Base-by-base conservation (phyloP, 768 basidiomycete genomes). In the Clavaria fumosa region DNA sequence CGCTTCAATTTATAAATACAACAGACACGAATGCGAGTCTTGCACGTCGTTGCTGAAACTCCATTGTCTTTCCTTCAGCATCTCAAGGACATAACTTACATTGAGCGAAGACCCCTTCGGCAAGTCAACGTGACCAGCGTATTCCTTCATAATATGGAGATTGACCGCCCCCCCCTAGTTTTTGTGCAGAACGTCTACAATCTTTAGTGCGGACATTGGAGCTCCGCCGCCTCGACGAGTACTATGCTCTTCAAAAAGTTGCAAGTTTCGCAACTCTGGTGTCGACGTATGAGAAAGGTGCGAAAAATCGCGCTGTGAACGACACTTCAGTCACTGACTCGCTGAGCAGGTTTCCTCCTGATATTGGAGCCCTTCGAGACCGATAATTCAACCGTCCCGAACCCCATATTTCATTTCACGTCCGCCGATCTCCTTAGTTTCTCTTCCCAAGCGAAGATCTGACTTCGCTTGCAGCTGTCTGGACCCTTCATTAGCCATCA, bases 311-410 rank as follows among this genome's bases (percentile, higher is more conserved):
- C n/a, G n/a, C n/a, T 20, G 14, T 40, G n/a, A 27, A 33, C 14
- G 23, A 21, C 28, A 15, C 26, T 38, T 39, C 22, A 14, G 20
- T 6, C 15, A 41, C 24, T 46, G 5, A 17, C 34, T 38, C 27
- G 24, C 37, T 18, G 17, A 11, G 5, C 37, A 91, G 93, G 95
- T 3, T 99, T 99, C 58, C 61, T 96, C 14, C 77, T 99, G 36
- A 96, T 99, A 41, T 67, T 99, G 12, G 95, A 99, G 52, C 95
- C 95, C 0, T 99, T 90, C 48, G 95, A 99, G 59, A 97, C 95
- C 4, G 95, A 99, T 38, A 90, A 84, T 56, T 91, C 95, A 10
- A 97, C 93, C 1, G 90, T 97, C 4, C 93, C 95, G 11, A 99
- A 99, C 59, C 95, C 95, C 1, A 78, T 99, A 26, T 97, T 99